Evolutionary conservation across 257 asterid genomes (phyloP), one percentile per base, ranked within the genome.

Genomic region (Lycium barbarum): DNA sequence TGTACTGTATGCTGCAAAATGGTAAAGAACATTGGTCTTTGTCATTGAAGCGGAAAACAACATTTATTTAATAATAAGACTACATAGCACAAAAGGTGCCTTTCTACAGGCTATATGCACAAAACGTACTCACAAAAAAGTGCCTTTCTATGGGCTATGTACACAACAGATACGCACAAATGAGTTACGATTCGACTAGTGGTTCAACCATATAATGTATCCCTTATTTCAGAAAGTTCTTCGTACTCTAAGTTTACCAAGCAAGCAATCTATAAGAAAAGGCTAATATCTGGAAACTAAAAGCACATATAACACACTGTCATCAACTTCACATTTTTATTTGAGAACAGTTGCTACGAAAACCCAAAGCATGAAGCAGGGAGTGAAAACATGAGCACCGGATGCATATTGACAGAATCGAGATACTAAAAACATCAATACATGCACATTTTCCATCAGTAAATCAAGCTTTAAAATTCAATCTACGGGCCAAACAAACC

Each of bases 1-100:
- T 89, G 91, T 95, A 94, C 89, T 87, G 91, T 84, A 97, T 92
- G 83, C 98, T 94, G 96, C 89, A 89, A 51, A 78, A 79, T 5
- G 13, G 36, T 53, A 84, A 63, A 83, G 65, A 45, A 84, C 38
- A 79, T 49, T 49, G 40, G 71, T 22, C 43, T 74, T 22, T 54
- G 43, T 13, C 45, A 74, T 49, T 49, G 4, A 58, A 7, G 26
- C 65, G 6, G 26, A 58, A 58, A 7, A 58, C 26, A 2, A 18
- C 12, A 10, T 51, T 7, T 15, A 58, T 18, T 58, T 58, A 58
- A 55, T 14, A 55, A 7, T 4, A 73, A 73, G 80, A 73, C 43
- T 20, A 22, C 40, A 22, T 43, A 22, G 62, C 62, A 49, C 13
- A 74, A 74, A 49, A 49, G 81, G 62, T 47, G 62, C 45, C n/a